These are phyloP conservation scores for Quercus rubra DNA, from an alignment of 306 rosid genomes.

Conservation along the genomic window DNA sequence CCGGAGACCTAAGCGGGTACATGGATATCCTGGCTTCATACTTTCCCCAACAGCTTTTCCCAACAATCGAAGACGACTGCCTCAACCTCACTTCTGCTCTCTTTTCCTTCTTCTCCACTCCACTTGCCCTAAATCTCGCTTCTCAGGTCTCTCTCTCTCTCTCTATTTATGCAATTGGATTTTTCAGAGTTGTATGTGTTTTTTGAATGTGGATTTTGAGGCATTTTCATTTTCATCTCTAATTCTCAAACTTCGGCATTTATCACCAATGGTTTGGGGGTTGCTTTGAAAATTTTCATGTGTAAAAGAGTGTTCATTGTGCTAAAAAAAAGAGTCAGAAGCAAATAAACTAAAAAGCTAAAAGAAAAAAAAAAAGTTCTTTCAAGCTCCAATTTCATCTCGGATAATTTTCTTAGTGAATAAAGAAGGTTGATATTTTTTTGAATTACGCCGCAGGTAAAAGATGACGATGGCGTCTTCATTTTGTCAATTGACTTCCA, in stretches of 20 bases:
- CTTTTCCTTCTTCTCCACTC: constrained; percentile 55
- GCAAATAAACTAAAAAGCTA: too few species aligned
- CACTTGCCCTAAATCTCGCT: constrained; percentile 35
- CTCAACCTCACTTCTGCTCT: constrained; percentile 57
- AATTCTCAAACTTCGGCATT: background rate
- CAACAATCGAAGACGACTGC: constrained; percentile 54
- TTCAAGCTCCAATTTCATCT: background rate
- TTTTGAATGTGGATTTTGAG: background rate
- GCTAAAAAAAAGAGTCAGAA: too few species aligned
- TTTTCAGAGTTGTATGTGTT: background rate
- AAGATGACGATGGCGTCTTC: constrained; percentile 43
- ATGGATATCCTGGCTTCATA: constrained; percentile 35
- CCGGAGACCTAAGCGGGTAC: constrained; percentile 21
- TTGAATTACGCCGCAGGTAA: constrained; percentile 33
- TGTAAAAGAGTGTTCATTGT: too few species aligned
- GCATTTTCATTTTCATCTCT: background rate
- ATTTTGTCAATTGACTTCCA: constrained; percentile 65
- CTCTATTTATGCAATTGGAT: too few species aligned
- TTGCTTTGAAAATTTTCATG: background rate
- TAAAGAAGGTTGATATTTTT: background rate
- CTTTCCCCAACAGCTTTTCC: constrained; percentile 60
- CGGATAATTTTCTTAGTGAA: background rate
- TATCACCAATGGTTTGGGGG: background rate
- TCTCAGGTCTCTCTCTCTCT: constrained; percentile 49
- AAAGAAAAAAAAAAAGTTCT: too few species aligned